Base-by-base conservation (phyloP, 768 basidiomycete genomes). In the Xerocomus spinulosus region DNA sequence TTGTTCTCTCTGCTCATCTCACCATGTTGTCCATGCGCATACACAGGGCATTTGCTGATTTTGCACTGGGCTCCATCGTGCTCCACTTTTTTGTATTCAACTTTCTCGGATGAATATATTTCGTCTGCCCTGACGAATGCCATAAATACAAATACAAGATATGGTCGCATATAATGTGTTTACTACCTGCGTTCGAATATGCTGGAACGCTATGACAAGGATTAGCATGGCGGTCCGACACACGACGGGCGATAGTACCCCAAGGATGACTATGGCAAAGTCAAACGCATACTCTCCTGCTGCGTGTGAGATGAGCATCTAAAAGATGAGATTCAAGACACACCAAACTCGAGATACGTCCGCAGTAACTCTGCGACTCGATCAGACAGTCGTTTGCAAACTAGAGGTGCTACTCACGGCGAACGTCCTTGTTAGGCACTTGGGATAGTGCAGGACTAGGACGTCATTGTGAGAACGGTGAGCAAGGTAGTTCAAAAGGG, bases 11-110 rank as follows among this genome's bases (percentile, higher is more conserved):
- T 10, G 29, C 32, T 15, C 29, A 5, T 25, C 24, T 4, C 9
- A 18, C 30, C 44, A 3, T 14, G 43, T 26, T 43, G 7, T 29
- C 29, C 43, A 41, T 21, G 24, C 15, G 12, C 38, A 42, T 29
- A 24, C 39, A 15, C 63, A 99, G 96, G 61, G 96, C 96, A 17
- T 99, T 99, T 61, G 94, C 90, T 37, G 96, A 99, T 62, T 99
- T 97, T 62, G 88, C 87, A 23, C 67, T 94, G 37, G 93, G 93
- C n/a, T 94, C 92, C 3, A 85, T 98, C 53, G 83, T 98, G 32
- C 76, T 99, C 28, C 96, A 99, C 69, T 93, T 97, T 75, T 99
- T 98, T 67, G 94, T 96, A 51, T 97, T 85, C 78, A 97, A 97
- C 71, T 98, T 96, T 78, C 78, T 99, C 13, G 96, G 95, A 67